Conservation (phyloP, 768 basidiomycete genomes). For the Neoboletus subvelutipes region DNA sequence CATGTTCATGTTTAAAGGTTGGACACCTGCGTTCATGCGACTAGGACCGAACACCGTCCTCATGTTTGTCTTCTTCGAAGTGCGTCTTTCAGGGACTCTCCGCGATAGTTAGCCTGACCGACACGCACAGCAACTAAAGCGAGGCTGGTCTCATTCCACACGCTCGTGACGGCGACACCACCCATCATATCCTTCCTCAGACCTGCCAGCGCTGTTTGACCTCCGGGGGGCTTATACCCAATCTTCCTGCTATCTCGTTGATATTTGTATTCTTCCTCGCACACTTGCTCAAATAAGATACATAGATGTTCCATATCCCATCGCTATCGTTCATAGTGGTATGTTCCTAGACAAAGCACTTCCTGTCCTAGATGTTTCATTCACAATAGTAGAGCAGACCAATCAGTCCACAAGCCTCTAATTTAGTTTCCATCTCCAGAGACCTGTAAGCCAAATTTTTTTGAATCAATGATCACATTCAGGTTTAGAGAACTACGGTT, state of each 20-base stretch:
- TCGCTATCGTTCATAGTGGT: constrained; percentile 3
- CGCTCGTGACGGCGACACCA: not conserved
- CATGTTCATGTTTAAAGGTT: constrained; percentile 81
- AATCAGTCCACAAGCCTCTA: not conserved
- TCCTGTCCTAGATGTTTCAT: constrained; percentile 2
- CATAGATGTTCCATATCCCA: constrained; percentile 7
- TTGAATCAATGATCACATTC: not conserved
- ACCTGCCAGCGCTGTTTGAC: not conserved
- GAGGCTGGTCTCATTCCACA: constrained; percentile 43
- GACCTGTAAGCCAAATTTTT: no score
- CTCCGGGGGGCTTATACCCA: not conserved
- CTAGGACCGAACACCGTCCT: constrained; percentile 82
- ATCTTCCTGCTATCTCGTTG: not conserved
- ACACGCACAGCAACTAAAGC: constrained; percentile 63
- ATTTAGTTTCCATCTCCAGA: not conserved
- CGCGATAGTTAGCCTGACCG: constrained; percentile 3
- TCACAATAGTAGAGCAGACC: not conserved
- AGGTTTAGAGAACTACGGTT: not conserved
- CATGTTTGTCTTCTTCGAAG: constrained; percentile 85
- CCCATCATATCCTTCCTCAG: not conserved
- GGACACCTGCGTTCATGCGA: constrained; percentile 86
- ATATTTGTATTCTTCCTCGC: constrained; percentile 4
- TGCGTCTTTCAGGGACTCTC: constrained; percentile 29
- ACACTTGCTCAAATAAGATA: constrained; percentile 1
- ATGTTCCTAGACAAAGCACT: constrained; percentile 7